Evolutionary conservation across 768 basidiomycete genomes (phyloP).

Genomic region (Phlebiopsis flavidoalba): DNA sequence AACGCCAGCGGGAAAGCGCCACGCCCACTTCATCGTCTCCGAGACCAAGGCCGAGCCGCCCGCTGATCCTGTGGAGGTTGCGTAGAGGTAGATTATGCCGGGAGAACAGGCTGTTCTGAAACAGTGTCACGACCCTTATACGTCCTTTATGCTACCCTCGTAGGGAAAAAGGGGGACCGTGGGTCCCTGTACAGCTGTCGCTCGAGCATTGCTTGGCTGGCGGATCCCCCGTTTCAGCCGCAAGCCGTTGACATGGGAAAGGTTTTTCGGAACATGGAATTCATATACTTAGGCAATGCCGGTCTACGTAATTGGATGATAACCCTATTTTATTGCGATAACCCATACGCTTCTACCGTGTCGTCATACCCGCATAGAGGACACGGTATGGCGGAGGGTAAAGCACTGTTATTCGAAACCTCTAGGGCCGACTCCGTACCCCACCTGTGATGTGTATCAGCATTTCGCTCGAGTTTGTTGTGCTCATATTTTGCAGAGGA

Average conservation of each 20-base stretch:
- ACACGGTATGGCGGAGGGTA: neutral
- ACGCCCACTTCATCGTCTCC: slow-evolving; percentile 23
- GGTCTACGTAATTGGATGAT: neutral
- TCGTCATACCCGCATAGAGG: neutral
- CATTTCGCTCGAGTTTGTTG: too few relatives aligned
- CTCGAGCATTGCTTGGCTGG: neutral
- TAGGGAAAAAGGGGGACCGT: too few relatives aligned
- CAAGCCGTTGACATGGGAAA: neutral
- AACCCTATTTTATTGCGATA: slow-evolving; percentile 1
- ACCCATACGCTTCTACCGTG: neutral
- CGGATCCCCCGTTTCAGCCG: neutral
- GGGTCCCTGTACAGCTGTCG: neutral
- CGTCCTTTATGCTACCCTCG: neutral
- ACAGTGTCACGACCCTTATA: slow-evolving; percentile 2
- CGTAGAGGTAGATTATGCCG: neutral
- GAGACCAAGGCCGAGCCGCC: slow-evolving; percentile 6
- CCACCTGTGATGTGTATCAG: too few relatives aligned
- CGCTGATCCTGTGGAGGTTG: neutral
- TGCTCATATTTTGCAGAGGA: too few relatives aligned
- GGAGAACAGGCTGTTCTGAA: neutral
- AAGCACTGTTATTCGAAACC: too few relatives aligned
- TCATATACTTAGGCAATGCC: neutral
- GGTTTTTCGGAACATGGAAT: neutral
- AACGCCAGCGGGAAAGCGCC: slow-evolving; percentile 23
- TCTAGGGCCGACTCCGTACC: too few relatives aligned